phyloP scores from a whole-genome alignment of 2,329 filamentous ascomycete species.

The Elsinoe perseae region DNA sequence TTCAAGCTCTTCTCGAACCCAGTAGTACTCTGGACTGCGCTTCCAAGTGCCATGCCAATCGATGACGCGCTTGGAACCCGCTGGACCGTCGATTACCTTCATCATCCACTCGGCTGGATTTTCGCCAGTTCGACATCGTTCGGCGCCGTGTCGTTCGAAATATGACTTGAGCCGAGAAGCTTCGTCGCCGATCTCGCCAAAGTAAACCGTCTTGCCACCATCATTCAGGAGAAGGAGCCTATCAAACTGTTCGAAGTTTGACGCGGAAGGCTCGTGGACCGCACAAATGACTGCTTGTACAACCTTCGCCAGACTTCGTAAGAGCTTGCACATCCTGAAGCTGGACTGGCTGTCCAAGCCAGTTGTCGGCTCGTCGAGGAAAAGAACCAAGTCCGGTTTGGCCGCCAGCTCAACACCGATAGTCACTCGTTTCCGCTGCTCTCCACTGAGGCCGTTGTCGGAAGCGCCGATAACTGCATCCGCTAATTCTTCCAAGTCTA shows the following conservation, averaged over 20 bases:
- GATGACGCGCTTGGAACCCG: not conserved
- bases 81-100: not conserved
- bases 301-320: not conserved
- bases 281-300: not conserved
- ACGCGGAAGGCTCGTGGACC: not conserved
- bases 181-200: not conserved
- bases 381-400: not conserved
- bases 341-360: not conserved
- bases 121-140: not conserved
- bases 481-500: not conserved
- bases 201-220: not conserved
- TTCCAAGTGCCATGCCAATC: not conserved
- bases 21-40: slow-evolving; percentile 1
- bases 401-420: not conserved
- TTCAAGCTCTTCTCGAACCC: not conserved
- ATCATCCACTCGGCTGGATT: not conserved
- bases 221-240: not conserved
- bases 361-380: not conserved
- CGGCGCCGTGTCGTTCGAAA: not conserved
- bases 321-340: not conserved
- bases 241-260: not conserved
- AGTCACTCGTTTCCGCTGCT: slow-evolving; percentile 1
- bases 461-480: not conserved
- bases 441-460: not conserved
- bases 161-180: not conserved